Percentiles rank a stretch among this genome's conserved stretches.
Evolutionary conservation across 306 rosid species (phyloP).

Genomic region (Senna siamea): DNA sequence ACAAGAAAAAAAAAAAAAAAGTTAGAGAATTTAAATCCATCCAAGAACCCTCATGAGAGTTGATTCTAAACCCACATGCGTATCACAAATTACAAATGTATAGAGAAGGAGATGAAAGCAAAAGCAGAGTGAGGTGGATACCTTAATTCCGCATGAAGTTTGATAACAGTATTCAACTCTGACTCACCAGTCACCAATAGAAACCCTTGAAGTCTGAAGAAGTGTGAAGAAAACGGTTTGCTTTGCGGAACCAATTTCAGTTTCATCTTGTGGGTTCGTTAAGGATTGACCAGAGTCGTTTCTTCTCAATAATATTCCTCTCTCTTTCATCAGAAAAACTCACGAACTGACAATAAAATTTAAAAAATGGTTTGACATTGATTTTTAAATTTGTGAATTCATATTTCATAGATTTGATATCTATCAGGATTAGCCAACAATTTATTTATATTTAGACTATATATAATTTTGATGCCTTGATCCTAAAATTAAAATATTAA

Average conservation of each 20-base stretch:
- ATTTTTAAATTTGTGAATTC: not conserved
- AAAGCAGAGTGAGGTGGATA: not conserved
- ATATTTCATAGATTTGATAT: not conserved
- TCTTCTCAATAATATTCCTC: not conserved
- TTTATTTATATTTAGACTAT: too few species aligned
- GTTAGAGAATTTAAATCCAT: not conserved
- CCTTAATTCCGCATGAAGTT: not conserved
- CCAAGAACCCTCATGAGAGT: constrained; percentile 24
- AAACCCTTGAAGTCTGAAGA: not conserved
- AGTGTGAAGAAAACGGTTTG: not conserved
- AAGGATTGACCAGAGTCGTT: not conserved
- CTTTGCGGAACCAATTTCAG: constrained; percentile 8
- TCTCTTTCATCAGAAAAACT: not conserved
- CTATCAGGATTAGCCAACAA: not conserved
- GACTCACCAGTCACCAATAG: constrained; percentile 1
- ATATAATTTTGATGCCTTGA: too few species aligned
- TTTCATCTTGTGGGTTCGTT: constrained; percentile 13
- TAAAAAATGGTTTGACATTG: not conserved
- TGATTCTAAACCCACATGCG: not conserved
- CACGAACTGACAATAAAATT: not conserved
- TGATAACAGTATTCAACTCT: not conserved
- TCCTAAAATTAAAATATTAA: too few species aligned
- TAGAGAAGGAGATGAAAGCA: not conserved
- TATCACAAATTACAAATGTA: not conserved
- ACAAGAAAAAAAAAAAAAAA: not conserved